Evolutionary conservation across 352 stramenopile genomes (phyloP).

Genomic region (Phytophthora europaea): DNA sequence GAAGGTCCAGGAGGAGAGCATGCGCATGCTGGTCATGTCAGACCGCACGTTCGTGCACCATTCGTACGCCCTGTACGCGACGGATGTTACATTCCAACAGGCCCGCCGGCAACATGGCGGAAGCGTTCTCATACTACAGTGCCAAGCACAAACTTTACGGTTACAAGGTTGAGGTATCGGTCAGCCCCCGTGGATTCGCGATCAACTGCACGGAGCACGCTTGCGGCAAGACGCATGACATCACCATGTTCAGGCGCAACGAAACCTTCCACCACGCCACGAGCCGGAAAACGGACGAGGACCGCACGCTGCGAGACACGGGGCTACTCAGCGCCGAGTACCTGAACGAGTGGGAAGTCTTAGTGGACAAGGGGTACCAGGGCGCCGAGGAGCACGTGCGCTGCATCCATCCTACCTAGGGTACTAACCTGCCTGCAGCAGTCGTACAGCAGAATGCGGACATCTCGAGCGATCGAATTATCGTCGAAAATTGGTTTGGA

Average conservation of each 20-base stretch:
- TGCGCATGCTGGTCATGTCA: too few relatives aligned
- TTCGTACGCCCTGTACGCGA: too few relatives aligned
- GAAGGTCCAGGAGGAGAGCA: too few relatives aligned
- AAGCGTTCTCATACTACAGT: background rate
- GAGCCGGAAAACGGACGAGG: background rate
- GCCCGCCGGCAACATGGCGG: background rate
- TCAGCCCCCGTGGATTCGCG: background rate
- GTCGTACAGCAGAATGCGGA: background rate
- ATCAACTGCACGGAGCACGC: background rate
- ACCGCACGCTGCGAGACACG: background rate
- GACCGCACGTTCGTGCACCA: too few relatives aligned
- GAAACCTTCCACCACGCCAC: background rate
- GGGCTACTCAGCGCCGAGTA: background rate
- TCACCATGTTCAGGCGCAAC: background rate
- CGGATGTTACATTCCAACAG: background rate
- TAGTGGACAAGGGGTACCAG: slow-evolving; percentile 8
- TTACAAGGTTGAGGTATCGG: background rate
- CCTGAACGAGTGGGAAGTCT: background rate
- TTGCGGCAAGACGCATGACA: background rate
- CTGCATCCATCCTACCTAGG: slow-evolving; percentile 9
- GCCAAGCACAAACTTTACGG: background rate
- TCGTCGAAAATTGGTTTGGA: slow-evolving; percentile 18
- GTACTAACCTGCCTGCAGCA: background rate
- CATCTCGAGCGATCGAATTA: slow-evolving; percentile 13
- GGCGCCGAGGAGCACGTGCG: background rate